Evolutionary conservation across 257 asterid species (phyloP), one percentile per base, ranked within the genome.

Genomic region (Penstemon barbatus): DNA sequence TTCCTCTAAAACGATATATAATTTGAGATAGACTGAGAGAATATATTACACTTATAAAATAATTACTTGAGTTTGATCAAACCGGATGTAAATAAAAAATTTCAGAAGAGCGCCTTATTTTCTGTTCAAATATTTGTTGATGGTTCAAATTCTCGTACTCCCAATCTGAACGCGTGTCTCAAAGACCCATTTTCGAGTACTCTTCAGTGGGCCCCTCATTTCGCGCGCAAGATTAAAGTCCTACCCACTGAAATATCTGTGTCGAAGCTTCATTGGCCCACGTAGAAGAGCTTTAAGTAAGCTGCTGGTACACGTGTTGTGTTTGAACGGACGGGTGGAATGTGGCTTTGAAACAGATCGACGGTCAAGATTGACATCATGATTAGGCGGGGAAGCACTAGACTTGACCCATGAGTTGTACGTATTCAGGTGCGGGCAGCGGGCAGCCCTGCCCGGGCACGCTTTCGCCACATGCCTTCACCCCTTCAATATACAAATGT

Each of bases 271-370:
- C 0, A 74, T 73, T 77, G 78, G 86, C 9, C 74, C 85, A 79
- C 85, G 82, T 71, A 12, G 19, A 12, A 5, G 36, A 5, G 33
- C 18, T 12, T 33, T 5, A 38, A 42, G 38, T 33, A 4, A 8
- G 33, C 44, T 2, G 1, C 8, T 43, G 2, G 56, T 71, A 77
- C 83, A 83, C 87, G 87, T 78, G 87, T 81, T 69, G 19, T 11
- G 42, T 62, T 36, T 7, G 5, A 75, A 43, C 73, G 37, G 88
- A 81, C 85, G 77, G 72, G 85, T 85, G 84, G 77, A 56, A 61
- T 36, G 6, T 10, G 12, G 2, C 12, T 12, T 13, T 19, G 61
- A 42, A 40, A 43, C 71, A 55, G 60, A 69, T 82, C 64, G 13
- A 78, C 84, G 84, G 80, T 68, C 57, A 12, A 37, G 71, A 67